These are phyloP conservation scores for Geranium rotundifolium DNA, from an alignment of 345 rosid species.

Conservation along the genomic window DNA sequence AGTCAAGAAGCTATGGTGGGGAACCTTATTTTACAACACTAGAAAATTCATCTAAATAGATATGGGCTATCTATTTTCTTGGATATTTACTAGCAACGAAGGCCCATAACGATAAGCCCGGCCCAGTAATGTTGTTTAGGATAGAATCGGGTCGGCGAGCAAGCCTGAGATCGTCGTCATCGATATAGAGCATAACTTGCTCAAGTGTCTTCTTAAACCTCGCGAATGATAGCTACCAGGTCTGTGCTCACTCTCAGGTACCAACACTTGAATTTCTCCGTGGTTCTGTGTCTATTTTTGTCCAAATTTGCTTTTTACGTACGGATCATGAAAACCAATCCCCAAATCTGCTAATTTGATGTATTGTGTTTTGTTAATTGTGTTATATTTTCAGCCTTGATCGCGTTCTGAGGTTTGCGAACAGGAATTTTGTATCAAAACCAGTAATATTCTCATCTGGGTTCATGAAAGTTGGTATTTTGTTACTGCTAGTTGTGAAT, in stretches of 20 bases:
- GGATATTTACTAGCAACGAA: too few species aligned
- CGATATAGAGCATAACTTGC: background rate
- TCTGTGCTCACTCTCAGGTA: constrained; percentile 13
- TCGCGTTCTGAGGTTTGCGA: constrained; percentile 22
- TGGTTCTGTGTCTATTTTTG: background rate
- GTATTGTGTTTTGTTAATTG: background rate
- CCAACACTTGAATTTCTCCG: background rate
- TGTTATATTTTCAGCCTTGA: constrained; percentile 25
- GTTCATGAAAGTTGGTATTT: constrained; percentile 10
- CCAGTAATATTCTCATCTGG: constrained; percentile 23
- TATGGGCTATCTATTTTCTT: too few species aligned
- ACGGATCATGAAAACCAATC: too few species aligned
- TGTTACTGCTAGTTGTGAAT: background rate
- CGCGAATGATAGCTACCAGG: constrained; percentile 17
- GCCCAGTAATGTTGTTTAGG: too few species aligned
- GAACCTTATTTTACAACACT: too few species aligned
- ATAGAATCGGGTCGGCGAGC: background rate
- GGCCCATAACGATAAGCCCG: too few species aligned
- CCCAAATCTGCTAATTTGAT: background rate
- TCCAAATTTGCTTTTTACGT: background rate
- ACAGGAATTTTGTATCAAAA: constrained; percentile 20
- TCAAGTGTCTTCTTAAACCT: background rate
- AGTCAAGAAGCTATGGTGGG: too few species aligned
- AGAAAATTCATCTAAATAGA: too few species aligned
- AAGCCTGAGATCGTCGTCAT: background rate